Conservation (phyloP, 2,329 filamentous ascomycete species). For the Curvularia lunata region DNA sequence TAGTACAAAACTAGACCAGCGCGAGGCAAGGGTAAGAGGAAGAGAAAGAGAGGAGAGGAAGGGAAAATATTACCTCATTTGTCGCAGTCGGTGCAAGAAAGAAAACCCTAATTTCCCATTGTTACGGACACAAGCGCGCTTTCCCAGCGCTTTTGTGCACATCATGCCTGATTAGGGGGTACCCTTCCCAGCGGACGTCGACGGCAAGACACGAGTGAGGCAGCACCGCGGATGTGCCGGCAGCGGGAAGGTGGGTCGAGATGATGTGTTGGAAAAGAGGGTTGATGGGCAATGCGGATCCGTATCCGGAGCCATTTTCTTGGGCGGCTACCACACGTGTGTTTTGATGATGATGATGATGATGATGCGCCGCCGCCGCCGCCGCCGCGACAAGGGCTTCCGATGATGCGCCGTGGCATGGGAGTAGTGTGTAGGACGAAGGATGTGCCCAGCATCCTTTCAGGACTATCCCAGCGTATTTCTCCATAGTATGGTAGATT, state of each 20-base stretch:
- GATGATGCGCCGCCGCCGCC: too few species aligned
- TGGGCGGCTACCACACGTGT: neutral
- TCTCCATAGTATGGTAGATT: neutral
- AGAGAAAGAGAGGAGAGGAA: too few species aligned
- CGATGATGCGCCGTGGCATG: neutral
- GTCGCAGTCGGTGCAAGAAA: too few species aligned
- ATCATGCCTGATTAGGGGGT: neutral
- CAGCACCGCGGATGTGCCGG: constrained; percentile 1
- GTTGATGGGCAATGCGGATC: too few species aligned
- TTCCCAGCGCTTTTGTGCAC: neutral
- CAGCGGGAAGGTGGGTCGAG: constrained; percentile 1
- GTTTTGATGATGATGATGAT: too few species aligned
- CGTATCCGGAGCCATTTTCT: neutral
- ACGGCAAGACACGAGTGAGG: neutral
- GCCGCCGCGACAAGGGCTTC: neutral
- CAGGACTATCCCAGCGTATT: neutral
- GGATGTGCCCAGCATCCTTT: neutral
- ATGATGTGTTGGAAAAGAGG: neutral
- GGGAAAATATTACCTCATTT: too few species aligned
- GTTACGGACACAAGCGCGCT: neutral
- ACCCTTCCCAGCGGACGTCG: neutral
- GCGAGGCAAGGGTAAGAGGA: too few species aligned
- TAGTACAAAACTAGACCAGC: too few species aligned
- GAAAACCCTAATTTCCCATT: too few species aligned
- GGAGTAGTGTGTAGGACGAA: too few species aligned